phyloP scores from a whole-genome alignment of 306 rosid species.

The Begonia fuchsioides region DNA sequence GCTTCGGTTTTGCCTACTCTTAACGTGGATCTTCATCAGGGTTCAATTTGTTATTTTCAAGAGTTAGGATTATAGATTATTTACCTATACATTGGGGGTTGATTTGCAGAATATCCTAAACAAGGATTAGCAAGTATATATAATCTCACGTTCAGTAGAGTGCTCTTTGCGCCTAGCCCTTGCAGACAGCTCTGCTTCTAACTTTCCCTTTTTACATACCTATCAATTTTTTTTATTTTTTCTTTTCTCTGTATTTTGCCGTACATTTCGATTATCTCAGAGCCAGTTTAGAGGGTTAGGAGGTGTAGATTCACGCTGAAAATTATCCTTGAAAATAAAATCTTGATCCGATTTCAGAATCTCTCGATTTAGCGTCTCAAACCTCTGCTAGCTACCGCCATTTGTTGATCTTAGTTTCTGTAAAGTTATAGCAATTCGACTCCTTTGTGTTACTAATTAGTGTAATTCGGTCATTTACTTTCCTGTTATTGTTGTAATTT shows the following conservation, averaged over 20 bases:
- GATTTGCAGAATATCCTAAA: too few relatives aligned
- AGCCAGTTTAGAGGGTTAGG: slow-evolving; percentile 49
- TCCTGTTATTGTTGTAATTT: background rate
- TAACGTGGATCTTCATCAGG: too few relatives aligned
- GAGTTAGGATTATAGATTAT: too few relatives aligned
- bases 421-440: slow-evolving; percentile 4
- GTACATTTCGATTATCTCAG: slow-evolving; percentile 26
- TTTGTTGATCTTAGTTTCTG: slow-evolving; percentile 7
- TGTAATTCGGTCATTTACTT: background rate
- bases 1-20: too few relatives aligned
- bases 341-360: too few relatives aligned
- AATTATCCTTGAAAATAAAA: too few relatives aligned
- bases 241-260: slow-evolving; percentile 6
- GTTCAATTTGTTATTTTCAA: too few relatives aligned
- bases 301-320: slow-evolving; percentile 40
- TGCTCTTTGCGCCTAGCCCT: slow-evolving; percentile 52
- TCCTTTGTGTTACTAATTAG: slow-evolving; percentile 4
- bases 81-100: too few relatives aligned
- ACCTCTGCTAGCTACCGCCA: slow-evolving; percentile 47
- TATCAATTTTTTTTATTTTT: background rate
- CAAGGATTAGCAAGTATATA: slow-evolving; percentile 8
- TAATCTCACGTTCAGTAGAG: slow-evolving; percentile 3
- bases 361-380: slow-evolving; percentile 15
- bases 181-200: slow-evolving; percentile 17
- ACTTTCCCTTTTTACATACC: slow-evolving; percentile 3